phyloP scores from a whole-genome alignment of 2,329 filamentous ascomycete genomes.

The Zymoseptoria brevis region DNA sequence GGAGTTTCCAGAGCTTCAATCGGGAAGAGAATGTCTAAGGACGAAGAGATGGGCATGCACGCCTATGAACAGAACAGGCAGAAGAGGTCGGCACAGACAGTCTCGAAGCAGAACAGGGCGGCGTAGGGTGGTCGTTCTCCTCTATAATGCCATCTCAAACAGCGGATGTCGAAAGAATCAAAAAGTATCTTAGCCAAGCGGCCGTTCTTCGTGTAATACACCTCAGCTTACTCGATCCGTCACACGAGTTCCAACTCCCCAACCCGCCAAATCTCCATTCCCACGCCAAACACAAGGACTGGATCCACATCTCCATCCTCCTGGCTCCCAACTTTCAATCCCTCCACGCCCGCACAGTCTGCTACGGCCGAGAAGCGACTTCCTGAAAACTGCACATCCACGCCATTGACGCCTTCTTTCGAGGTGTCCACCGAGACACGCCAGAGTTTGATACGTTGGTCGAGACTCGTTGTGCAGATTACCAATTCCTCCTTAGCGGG shows the following conservation, averaged over 20 bases:
- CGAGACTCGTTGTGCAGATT: conserved; percentile 31
- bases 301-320: conserved; percentile 11
- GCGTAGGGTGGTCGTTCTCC: no score
- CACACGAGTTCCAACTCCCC: not conserved
- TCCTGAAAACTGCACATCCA: conserved; percentile 27
- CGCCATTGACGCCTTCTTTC: conserved; percentile 16
- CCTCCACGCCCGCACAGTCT: conserved; percentile 47
- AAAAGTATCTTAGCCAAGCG: no score
- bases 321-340: conserved; percentile 19
- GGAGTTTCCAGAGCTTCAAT: no score
- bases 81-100: no score
- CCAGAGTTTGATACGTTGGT: conserved; percentile 45
- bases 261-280: conserved; percentile 39
- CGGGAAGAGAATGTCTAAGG: no score
- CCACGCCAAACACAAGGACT: conserved; percentile 42
- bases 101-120: no score
- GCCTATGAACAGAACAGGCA: no score
- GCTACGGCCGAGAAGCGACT: conserved; percentile 44
- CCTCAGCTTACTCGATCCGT: no score
- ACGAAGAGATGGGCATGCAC: no score
- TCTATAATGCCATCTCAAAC: no score
- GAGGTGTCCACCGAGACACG: conserved; percentile 23
- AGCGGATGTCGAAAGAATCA: no score
- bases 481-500: not conserved
- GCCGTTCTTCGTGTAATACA: no score